phyloP scores from a whole-genome alignment of 208 protist species.

The Crithidia brevicula region DNA sequence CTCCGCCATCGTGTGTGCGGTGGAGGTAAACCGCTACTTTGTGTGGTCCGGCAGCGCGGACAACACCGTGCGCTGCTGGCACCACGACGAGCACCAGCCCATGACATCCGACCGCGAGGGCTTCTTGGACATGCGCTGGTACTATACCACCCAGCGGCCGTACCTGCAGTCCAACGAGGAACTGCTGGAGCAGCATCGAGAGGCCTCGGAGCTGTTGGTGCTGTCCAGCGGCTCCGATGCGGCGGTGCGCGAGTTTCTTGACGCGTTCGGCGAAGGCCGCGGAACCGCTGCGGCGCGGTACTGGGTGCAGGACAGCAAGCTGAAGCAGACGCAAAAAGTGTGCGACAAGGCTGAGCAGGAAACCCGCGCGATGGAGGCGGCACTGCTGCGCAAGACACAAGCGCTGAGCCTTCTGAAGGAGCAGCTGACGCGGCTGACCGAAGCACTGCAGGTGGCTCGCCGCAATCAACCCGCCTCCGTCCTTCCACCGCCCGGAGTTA shows the following conservation, averaged over 20 bases:
- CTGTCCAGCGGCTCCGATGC: constrained; percentile 68
- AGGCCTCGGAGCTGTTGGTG: constrained; percentile 61
- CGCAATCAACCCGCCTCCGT: constrained; percentile 11
- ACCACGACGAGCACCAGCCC: constrained; percentile 83
- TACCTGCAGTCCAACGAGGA: constrained; percentile 61
- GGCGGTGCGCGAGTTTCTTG: constrained; percentile 40
- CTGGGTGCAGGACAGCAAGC: constrained; percentile 42
- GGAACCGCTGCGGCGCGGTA: constrained; percentile 46
- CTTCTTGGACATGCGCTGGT: constrained; percentile 87
- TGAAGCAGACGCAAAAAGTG: constrained; percentile 41
- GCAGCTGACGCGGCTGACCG: constrained; percentile 48
- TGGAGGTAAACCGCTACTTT: constrained; percentile 75
- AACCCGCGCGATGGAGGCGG: constrained; percentile 36
- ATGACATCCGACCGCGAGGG: constrained; percentile 65
- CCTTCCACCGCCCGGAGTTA: not conserved
- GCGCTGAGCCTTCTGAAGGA: constrained; percentile 42
- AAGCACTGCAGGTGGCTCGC: constrained; percentile 47
- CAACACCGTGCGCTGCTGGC: constrained; percentile 82
- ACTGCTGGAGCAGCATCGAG: constrained; percentile 70
- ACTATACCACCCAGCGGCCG: constrained; percentile 70
- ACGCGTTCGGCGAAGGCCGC: constrained; percentile 26
- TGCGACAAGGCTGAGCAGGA: constrained; percentile 40
- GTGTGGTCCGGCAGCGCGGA: constrained; percentile 75
- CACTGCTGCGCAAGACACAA: constrained; percentile 38
- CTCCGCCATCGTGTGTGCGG: constrained; percentile 51